A percentile compares a stretch with the other conserved stretches of the same genome.
Evolutionary conservation across 768 basidiomycete genomes (phyloP).

Genomic region (Agaricus subrufescens): DNA sequence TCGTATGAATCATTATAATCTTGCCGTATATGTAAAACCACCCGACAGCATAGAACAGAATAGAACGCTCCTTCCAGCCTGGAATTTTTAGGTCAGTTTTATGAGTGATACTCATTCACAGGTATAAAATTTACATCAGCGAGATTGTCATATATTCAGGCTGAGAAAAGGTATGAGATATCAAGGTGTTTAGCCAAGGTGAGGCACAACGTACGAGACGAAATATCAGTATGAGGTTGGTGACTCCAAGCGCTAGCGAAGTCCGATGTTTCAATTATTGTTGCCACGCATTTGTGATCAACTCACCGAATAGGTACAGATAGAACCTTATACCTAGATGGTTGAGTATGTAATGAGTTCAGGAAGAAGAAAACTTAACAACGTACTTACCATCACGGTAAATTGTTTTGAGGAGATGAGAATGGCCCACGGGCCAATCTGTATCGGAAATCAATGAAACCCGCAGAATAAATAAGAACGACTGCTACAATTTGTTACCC

Average conservation of each 20-base stretch:
- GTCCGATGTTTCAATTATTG: not conserved
- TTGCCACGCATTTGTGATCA: not conserved
- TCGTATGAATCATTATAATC: too few relatives aligned
- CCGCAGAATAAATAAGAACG: not conserved
- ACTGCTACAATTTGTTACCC: not conserved
- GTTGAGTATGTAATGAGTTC: not conserved
- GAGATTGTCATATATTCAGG: not conserved
- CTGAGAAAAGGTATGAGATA: not conserved
- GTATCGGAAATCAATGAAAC: not conserved
- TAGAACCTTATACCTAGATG: not conserved
- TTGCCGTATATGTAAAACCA: not conserved
- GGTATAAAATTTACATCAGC: not conserved
- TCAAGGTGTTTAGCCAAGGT: not conserved
- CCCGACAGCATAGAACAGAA: not conserved
- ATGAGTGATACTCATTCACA: not conserved
- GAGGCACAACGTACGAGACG: not conserved
- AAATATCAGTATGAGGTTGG: not conserved
- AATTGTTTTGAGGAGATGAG: not conserved
- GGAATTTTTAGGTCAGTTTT: not conserved
- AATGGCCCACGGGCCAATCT: not conserved
- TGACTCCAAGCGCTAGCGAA: not conserved
- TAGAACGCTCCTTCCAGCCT: not conserved
- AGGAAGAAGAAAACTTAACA: not conserved
- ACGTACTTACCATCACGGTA: not conserved
- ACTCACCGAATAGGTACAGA: not conserved